Evolutionary conservation across 495 filamentous ascomycete genomes (phyloP).

Genomic region (Hypomontagnella submonticulosa): DNA sequence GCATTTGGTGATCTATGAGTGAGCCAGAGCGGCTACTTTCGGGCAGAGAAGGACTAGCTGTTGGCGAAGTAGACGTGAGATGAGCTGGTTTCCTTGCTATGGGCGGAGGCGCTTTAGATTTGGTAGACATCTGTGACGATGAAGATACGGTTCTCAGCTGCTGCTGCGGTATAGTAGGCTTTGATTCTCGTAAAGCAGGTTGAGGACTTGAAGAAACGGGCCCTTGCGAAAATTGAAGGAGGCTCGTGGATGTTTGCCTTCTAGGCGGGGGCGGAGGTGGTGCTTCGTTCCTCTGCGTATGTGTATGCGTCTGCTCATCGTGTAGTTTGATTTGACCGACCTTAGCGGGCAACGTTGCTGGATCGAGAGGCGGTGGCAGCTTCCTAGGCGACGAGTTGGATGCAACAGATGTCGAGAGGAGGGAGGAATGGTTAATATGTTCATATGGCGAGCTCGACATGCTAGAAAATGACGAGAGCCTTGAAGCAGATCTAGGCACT

Average conservation of each 20-base stretch:
- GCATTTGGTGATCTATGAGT: conserved; percentile 27
- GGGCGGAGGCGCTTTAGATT: conserved; percentile 61
- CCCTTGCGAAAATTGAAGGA: conserved; percentile 35
- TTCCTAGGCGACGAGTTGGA: conserved; percentile 58
- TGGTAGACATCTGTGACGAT: conserved; percentile 47
- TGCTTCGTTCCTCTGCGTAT: conserved; percentile 42
- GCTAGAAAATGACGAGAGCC: conserved; percentile 56
- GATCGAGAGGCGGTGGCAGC: conserved; percentile 65
- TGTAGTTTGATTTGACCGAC: conserved; percentile 50
- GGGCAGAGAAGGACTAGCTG: conserved; percentile 41
- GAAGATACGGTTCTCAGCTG: conserved; percentile 40
- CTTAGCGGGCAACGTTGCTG: conserved; percentile 56
- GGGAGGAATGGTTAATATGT: conserved; percentile 58
- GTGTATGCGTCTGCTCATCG: conserved; percentile 46
- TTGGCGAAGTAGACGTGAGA: conserved; percentile 54
- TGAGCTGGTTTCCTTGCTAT: conserved; percentile 66
- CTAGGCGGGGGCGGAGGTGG: conserved; percentile 63
- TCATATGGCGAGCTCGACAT: conserved; percentile 60
- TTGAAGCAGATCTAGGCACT: conserved; percentile 60
- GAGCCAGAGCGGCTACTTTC: conserved; percentile 19
- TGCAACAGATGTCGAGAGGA: conserved; percentile 54
- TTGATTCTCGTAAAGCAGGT: conserved; percentile 16
- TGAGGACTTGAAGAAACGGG: conserved; percentile 18
- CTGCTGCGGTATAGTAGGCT: conserved; percentile 8
- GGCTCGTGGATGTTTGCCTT: conserved; percentile 50